phyloP scores from a whole-genome alignment of 2,329 filamentous ascomycete species.

The Fusarium dimerum region DNA sequence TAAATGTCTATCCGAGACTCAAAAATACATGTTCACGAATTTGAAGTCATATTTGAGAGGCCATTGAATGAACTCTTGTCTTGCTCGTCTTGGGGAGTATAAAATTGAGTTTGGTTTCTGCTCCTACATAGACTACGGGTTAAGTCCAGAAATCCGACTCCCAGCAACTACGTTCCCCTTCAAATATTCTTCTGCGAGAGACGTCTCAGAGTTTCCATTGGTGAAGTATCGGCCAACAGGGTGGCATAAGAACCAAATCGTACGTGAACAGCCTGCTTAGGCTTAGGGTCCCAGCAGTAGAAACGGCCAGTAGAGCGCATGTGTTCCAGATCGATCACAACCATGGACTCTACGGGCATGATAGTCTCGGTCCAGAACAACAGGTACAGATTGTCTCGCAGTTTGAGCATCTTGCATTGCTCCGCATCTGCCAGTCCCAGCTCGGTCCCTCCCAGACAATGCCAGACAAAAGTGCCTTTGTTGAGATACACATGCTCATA shows the following conservation, averaged over 20 bases:
- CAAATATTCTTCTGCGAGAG: too few species aligned
- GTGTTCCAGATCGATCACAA: constrained; percentile 13
- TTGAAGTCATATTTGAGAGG: too few species aligned
- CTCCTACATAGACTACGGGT: too few species aligned
- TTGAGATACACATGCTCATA: constrained; percentile 20
- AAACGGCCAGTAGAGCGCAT: constrained; percentile 15
- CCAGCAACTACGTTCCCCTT: too few species aligned
- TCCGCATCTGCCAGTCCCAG: constrained; percentile 14
- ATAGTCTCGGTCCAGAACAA: constrained; percentile 19
- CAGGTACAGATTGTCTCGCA: constrained; percentile 8
- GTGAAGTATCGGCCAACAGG: constrained; percentile 5
- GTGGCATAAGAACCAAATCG: constrained; percentile 14
- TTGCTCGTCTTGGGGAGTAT: too few species aligned
- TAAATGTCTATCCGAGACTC: too few species aligned
- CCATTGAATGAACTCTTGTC: too few species aligned
- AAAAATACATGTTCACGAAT: too few species aligned
- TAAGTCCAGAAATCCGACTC: too few species aligned
- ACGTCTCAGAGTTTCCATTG: too few species aligned
- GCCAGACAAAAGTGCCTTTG: constrained; percentile 14
- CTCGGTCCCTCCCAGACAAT: constrained; percentile 14
- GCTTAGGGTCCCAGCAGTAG: constrained; percentile 19
- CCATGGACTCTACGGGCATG: constrained; percentile 15
- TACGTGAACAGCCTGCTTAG: constrained; percentile 10
- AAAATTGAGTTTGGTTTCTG: too few species aligned
- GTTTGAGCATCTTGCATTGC: constrained; percentile 13